These are phyloP conservation scores for Tulasnella sp. DNA, from an alignment of 768 basidiomycete species.

Conservation along the genomic window DNA sequence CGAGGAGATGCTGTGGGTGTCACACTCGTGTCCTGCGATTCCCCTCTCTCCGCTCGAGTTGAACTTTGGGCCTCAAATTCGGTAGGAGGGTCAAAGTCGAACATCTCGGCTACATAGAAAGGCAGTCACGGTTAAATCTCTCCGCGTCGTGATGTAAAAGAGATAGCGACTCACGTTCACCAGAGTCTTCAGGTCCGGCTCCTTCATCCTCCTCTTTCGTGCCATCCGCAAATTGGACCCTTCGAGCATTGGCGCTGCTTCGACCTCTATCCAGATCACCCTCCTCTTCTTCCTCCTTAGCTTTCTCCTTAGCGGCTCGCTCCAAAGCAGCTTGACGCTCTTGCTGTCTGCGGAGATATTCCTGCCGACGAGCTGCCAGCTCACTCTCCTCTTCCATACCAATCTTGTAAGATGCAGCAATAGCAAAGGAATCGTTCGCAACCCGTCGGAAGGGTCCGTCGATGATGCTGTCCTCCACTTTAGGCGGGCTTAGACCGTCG, in stretches of 20 bases:
- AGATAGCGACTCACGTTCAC: constrained; percentile 18
- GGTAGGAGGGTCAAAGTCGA: constrained; percentile 24
- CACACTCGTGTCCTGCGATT: constrained; percentile 11
- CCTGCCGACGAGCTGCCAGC: neutral
- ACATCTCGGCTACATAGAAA: constrained; percentile 3
- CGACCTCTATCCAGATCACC: neutral
- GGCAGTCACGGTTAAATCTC: no score
- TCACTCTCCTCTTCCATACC: constrained; percentile 8
- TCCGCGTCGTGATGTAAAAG: no score
- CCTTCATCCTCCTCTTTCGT: constrained; percentile 16
- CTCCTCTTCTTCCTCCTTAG: neutral
- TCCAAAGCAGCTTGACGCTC: constrained; percentile 2
- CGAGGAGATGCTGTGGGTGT: constrained; percentile 24
- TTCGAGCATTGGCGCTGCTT: constrained; percentile 11
- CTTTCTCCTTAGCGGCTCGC: constrained; percentile 1
- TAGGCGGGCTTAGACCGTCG: neutral
- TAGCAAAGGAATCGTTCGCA: constrained; percentile 12
- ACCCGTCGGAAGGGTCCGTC: neutral
- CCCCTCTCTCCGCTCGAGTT: neutral
- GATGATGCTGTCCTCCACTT: neutral
- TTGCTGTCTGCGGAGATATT: neutral
- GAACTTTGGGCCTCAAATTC: neutral
- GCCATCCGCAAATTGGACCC: constrained; percentile 22
- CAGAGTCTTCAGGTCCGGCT: neutral
- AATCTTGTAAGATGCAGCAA: constrained; percentile 25